Conservation (phyloP, 1,139 yeast genomes). For the Taphrina flavorubra region DNA sequence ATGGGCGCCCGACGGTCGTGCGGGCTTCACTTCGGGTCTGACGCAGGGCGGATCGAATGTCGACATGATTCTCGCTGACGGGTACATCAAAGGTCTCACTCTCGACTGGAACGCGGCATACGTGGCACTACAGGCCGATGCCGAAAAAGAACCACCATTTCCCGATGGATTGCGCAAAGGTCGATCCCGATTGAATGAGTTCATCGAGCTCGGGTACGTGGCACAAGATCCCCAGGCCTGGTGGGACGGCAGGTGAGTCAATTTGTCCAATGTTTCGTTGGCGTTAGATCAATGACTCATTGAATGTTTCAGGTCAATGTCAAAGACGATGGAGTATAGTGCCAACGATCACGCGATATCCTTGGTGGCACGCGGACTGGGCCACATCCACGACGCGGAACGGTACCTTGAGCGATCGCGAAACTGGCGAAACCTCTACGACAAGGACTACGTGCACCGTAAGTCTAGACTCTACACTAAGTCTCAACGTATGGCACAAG, state of each 20-base stretch:
- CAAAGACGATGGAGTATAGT: constrained; percentile 38
- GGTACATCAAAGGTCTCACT: constrained; percentile 25
- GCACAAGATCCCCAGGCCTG: constrained; percentile 39
- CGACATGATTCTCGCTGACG: constrained; percentile 38
- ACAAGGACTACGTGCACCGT: constrained; percentile 26
- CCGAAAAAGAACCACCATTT: constrained; percentile 32
- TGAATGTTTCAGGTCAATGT: constrained; percentile 14
- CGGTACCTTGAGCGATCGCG: constrained; percentile 27
- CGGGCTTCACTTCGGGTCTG: constrained; percentile 35
- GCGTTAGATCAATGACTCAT: neutral
- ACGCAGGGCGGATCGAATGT: constrained; percentile 38
- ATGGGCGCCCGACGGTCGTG: constrained; percentile 39
- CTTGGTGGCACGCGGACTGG: constrained; percentile 28
- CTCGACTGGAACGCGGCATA: constrained; percentile 33
- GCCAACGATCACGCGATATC: constrained; percentile 39
- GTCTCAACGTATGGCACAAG: neutral
- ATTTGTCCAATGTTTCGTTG: neutral
- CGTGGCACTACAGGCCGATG: constrained; percentile 27
- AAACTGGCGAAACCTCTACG: constrained; percentile 32
- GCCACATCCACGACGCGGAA: constrained; percentile 20
- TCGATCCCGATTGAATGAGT: constrained; percentile 24
- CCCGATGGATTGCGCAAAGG: constrained; percentile 36
- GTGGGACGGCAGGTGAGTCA: constrained; percentile 37
- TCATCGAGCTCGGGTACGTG: constrained; percentile 26
- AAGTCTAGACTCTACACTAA: too few species aligned